A percentile compares a stretch with the other conserved stretches of the same genome.
Conservation (phyloP, 768 basidiomycete species). For the Leccinum sublutescens region DNA sequence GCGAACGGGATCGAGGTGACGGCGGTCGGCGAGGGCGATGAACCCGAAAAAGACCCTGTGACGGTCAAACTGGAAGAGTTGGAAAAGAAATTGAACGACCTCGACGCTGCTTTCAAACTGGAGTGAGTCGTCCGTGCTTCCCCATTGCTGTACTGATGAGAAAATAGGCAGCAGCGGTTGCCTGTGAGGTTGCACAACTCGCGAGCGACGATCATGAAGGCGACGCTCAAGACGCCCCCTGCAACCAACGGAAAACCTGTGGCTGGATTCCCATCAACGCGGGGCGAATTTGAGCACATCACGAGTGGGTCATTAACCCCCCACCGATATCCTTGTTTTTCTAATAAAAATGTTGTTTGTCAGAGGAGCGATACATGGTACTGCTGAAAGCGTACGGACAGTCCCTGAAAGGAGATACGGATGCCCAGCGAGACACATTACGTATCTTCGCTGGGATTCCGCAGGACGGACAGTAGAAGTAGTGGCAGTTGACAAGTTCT, state of each 20-base stretch:
- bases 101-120: conserved; percentile 31
- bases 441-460: conserved; percentile 39
- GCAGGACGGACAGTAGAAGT: conserved; percentile 14
- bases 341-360: neutral
- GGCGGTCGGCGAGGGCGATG: conserved; percentile 22
- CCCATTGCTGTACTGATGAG: too few relatives aligned
- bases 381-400: conserved; percentile 36
- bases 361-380: conserved; percentile 43
- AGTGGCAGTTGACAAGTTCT: too few relatives aligned
- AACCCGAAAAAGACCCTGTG: conserved; percentile 30
- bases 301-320: conserved; percentile 31
- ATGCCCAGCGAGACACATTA: conserved; percentile 38
- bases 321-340: neutral
- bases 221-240: conserved; percentile 29
- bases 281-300: conserved; percentile 47
- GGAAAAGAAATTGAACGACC: conserved; percentile 35
- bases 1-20: too few relatives aligned
- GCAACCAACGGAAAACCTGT: conserved; percentile 36
- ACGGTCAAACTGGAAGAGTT: conserved; percentile 31
- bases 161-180: conserved; percentile 36
- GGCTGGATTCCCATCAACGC: conserved; percentile 35
- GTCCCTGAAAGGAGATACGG: conserved; percentile 39
- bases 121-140: conserved; percentile 26
- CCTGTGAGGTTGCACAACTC: conserved; percentile 38
- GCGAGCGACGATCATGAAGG: conserved; percentile 33